Conservation (phyloP, 1,139 yeast species). For the Candida sanyaensis region DNA sequence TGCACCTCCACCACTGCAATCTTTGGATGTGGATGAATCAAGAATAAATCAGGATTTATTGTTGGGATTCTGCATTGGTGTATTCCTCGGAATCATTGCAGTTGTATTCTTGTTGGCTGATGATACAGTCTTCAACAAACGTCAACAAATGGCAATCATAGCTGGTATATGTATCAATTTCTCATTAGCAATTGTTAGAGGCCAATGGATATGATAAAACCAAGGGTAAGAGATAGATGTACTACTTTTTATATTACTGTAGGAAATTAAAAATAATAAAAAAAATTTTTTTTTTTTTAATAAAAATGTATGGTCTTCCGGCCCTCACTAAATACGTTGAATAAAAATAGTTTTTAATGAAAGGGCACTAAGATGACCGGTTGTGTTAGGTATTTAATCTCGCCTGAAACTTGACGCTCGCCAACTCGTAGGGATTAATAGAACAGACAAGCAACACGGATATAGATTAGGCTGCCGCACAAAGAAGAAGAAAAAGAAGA, state of each 20-base stretch:
- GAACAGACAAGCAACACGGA: constrained; percentile 59
- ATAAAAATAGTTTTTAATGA: constrained; percentile 26
- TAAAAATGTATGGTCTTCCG: constrained; percentile 49
- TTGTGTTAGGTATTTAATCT: constrained; percentile 29
- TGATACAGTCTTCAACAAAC: constrained; percentile 55
- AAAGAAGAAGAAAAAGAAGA: constrained; percentile 26
- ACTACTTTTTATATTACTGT: neutral
- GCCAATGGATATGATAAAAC: constrained; percentile 40
- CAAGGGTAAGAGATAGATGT: neutral
- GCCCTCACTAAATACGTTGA: constrained; percentile 43
- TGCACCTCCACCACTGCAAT: constrained; percentile 22
- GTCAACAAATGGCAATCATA: constrained; percentile 62
- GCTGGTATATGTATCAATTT: constrained; percentile 63
- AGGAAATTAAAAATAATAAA: neutral
- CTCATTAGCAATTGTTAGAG: constrained; percentile 55
- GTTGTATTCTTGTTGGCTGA: constrained; percentile 57
- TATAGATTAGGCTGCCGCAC: constrained; percentile 60
- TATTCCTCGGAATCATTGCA: constrained; percentile 63
- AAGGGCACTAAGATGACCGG: constrained; percentile 55
- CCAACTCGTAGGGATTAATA: constrained; percentile 53
- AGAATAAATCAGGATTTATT: constrained; percentile 58
- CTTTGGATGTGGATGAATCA: constrained; percentile 32
- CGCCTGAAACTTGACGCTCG: constrained; percentile 61
- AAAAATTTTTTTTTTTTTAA: neutral
- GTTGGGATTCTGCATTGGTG: constrained; percentile 65